A percentile compares a stretch with the other conserved stretches of the same genome.
Conservation (phyloP, 345 rosid genomes). For the Anastatica hierochuntica region DNA sequence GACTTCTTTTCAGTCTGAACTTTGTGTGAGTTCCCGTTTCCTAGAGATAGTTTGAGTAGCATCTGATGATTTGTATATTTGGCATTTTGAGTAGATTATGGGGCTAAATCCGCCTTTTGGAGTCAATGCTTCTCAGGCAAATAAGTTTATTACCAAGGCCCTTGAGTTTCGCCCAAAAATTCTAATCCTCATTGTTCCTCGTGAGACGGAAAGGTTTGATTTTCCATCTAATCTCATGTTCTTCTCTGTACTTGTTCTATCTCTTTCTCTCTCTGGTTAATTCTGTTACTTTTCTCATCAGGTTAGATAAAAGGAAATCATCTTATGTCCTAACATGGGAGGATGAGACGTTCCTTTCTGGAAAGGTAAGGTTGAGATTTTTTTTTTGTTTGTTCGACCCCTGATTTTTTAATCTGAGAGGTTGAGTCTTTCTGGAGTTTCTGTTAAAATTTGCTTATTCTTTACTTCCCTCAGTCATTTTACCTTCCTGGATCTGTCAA, state of each 20-base stretch:
- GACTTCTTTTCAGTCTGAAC: constrained; percentile 7
- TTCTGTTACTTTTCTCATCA: constrained; percentile 20
- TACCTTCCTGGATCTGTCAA: constrained; percentile 84
- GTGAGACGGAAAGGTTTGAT: constrained; percentile 64
- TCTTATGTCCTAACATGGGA: constrained; percentile 77
- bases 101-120: constrained; percentile 99
- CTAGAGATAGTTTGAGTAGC: neutral
- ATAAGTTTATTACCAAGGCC: constrained; percentile 70
- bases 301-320: constrained; percentile 59
- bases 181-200: constrained; percentile 80
- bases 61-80: constrained; percentile 8
- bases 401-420: neutral
- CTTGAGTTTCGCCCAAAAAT: constrained; percentile 87
- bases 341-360: constrained; percentile 50
- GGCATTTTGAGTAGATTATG: constrained; percentile 51
- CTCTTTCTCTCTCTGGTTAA: neutral
- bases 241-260: constrained; percentile 5
- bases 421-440: constrained; percentile 4
- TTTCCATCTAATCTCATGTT: constrained; percentile 9
- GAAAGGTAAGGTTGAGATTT: constrained; percentile 46
- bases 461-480: constrained; percentile 59
- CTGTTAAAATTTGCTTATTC: neutral
- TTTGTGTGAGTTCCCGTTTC: neutral
- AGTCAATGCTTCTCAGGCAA: constrained; percentile 58
- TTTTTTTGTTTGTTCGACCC: neutral